These are phyloP conservation scores for Jamesozyma gamospora DNA, from an alignment of 805 yeast genomes.

Conservation along the genomic window DNA sequence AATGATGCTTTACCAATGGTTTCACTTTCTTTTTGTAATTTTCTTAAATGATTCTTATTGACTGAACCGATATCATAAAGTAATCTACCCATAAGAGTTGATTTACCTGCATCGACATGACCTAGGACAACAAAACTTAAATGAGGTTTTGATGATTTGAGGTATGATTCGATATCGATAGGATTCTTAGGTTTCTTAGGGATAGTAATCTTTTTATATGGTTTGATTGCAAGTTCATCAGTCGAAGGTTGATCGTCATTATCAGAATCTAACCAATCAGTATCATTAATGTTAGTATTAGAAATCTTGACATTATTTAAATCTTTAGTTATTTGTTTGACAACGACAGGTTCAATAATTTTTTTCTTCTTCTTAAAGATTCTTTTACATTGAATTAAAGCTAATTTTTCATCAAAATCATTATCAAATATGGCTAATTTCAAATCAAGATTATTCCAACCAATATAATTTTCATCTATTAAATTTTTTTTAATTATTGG, in stretches of 20 bases:
- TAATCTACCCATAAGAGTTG: constrained; percentile 96
- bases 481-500: constrained; percentile 35
- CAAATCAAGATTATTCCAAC: constrained; percentile 34
- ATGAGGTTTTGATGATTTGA: constrained; percentile 86
- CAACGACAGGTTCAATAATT: neutral
- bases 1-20: constrained; percentile 99
- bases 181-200: constrained; percentile 28
- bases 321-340: neutral
- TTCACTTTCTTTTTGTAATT: constrained; percentile 93
- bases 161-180: constrained; percentile 62
- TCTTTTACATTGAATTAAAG: constrained; percentile 33
- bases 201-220: constrained; percentile 20
- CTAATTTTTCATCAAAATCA: constrained; percentile 38
- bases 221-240: constrained; percentile 10
- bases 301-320: neutral
- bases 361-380: constrained; percentile 21
- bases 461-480: constrained; percentile 32
- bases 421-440: constrained; percentile 46
- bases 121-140: constrained; percentile 96
- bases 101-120: constrained; percentile 98
- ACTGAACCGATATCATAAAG: constrained; percentile 90
- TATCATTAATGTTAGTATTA: constrained; percentile 4
- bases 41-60: constrained; percentile 91
- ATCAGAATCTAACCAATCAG: constrained; percentile 22
- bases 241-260: constrained; percentile 7